Conservation (phyloP, 495 filamentous ascomycete genomes). For the Daldinia concentrica region DNA sequence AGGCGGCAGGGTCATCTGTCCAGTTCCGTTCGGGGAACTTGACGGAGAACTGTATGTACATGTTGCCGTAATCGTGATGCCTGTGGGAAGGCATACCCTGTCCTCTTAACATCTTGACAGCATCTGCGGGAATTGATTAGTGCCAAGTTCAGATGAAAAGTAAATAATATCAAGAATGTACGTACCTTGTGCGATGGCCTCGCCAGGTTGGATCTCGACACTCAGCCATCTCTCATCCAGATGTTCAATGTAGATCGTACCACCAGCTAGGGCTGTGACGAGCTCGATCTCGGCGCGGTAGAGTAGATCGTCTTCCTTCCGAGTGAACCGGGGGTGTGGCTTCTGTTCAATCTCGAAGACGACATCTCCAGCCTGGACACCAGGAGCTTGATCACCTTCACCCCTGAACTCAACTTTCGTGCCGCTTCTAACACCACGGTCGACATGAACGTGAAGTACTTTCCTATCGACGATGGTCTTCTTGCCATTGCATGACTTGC, state of each 20-base stretch:
- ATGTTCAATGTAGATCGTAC: constrained; percentile 89
- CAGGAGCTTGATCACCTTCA: constrained; percentile 96
- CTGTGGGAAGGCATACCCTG: constrained; percentile 98
- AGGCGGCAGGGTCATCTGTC: constrained; percentile 64
- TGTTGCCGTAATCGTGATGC: constrained; percentile 95
- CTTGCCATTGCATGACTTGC: constrained; percentile 93
- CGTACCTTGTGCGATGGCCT: constrained; percentile 93
- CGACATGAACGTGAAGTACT: constrained; percentile 97
- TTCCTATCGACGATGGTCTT: constrained; percentile 98
- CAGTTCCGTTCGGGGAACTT: constrained; percentile 85
- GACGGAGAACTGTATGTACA: constrained; percentile 97
- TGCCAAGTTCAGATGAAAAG: constrained; percentile 22
- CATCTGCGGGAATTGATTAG: constrained; percentile 60
- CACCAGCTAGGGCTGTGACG: constrained; percentile 92
- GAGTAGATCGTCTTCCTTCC: constrained; percentile 95
- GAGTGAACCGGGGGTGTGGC: constrained; percentile 92
- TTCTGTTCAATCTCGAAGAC: constrained; percentile 99
- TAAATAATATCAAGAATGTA: constrained; percentile 31
- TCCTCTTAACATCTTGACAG: constrained; percentile 92
- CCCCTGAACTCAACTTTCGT: constrained; percentile 96
- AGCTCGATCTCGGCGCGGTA: constrained; percentile 96
- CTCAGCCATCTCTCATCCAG: constrained; percentile 96
- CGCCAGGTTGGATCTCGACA: constrained; percentile 88
- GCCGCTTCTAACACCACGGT: constrained; percentile 90
- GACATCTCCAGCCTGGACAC: constrained; percentile 91